Conservation (phyloP, 306 rosid species). For the Vicia villosa region DNA sequence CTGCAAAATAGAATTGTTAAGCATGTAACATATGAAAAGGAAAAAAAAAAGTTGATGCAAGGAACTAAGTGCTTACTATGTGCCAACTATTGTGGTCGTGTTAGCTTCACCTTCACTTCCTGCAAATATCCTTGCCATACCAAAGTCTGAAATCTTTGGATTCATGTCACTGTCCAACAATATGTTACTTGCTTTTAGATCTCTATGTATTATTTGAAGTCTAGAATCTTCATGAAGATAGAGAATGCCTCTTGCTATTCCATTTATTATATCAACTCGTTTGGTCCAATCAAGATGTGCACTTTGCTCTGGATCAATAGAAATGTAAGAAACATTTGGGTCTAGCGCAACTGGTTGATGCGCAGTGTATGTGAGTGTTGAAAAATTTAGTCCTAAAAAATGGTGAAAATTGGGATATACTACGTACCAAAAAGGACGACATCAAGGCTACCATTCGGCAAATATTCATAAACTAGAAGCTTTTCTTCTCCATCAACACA, state of each 20-base stretch:
- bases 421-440: slow-evolving; percentile 49
- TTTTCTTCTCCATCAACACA: slow-evolving; percentile 62
- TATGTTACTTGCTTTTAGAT: slow-evolving; percentile 53
- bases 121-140: slow-evolving; percentile 52
- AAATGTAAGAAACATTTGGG: background rate
- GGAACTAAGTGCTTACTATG: slow-evolving; percentile 37
- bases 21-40: background rate
- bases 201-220: slow-evolving; percentile 50
- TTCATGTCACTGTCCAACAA: slow-evolving; percentile 47
- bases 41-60: background rate
- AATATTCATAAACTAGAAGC: slow-evolving; percentile 65
- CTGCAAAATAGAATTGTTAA: slow-evolving; percentile 20
- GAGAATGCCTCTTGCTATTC: slow-evolving; percentile 50
- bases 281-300: slow-evolving; percentile 45
- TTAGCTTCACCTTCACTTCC: slow-evolving; percentile 51
- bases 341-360: background rate
- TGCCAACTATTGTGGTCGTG: slow-evolving; percentile 51
- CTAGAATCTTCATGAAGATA: slow-evolving; percentile 58
- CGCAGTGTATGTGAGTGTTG: background rate
- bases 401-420: background rate
- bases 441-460: slow-evolving; percentile 68
- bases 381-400: background rate
- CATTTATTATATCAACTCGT: slow-evolving; percentile 44
- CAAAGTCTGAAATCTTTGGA: slow-evolving; percentile 62
- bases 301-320: slow-evolving; percentile 37